phyloP scores from a whole-genome alignment of 2,329 filamentous ascomycete species.

The Coniochaeta sp. region DNA sequence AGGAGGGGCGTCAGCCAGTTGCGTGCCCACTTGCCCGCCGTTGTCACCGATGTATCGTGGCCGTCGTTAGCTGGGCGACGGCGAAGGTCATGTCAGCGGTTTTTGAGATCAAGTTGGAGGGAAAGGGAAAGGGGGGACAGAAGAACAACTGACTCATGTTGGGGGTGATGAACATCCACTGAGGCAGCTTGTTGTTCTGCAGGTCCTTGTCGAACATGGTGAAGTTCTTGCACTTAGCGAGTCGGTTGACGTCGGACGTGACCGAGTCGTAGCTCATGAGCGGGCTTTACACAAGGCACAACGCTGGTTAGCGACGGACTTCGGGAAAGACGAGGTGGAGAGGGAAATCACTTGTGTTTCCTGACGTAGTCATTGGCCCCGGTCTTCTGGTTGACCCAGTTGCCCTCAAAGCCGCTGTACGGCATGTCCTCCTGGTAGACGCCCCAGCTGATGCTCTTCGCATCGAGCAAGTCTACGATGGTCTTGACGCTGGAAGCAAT shows the following conservation, averaged over 20 bases:
- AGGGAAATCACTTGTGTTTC: constrained; percentile 27
- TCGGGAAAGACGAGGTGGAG: not conserved
- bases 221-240: constrained; percentile 23
- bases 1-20: constrained; percentile 19
- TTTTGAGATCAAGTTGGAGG: not conserved
- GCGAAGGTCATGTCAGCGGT: not conserved
- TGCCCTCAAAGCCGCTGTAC: constrained; percentile 37
- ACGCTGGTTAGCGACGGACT: not conserved
- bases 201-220: constrained; percentile 21
- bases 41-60: constrained; percentile 19
- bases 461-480: constrained; percentile 41
- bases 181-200: constrained; percentile 15
- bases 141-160: constrained; percentile 37
- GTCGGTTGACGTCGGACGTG: constrained; percentile 16
- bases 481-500: constrained; percentile 35
- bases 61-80: constrained; percentile 15
- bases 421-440: constrained; percentile 48
- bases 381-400: constrained; percentile 45
- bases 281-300: constrained; percentile 9
- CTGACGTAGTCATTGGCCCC: constrained; percentile 55
- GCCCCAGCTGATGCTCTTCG: constrained; percentile 38
- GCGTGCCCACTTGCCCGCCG: constrained; percentile 18
- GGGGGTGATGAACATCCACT: constrained; percentile 35
- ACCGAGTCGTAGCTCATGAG: constrained; percentile 23
- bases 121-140: not conserved